Base-by-base conservation (phyloP, 495 filamentous ascomycete species). In the Polyplosphaeria fusca region DNA sequence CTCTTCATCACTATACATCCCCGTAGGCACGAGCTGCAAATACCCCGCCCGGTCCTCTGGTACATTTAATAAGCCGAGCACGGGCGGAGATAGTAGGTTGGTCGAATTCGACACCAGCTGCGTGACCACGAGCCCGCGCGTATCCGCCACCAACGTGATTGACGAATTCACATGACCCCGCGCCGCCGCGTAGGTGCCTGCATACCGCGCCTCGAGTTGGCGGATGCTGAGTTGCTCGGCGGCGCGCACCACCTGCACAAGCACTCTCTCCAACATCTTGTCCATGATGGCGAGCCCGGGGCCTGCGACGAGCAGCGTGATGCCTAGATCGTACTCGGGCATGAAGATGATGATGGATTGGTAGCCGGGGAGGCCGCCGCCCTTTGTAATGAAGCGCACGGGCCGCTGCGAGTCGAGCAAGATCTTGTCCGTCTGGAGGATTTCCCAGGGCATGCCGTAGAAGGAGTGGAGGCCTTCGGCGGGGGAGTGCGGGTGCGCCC, bases 381-480 rank as follows among this genome's bases (percentile, higher is more conserved):
- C 26, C 47, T 73, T 73, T 5, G 67, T 71, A 18, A 65, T 53
- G 45, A 71, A 66, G 4, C 56, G 68, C 18, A 71, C 62, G 3
- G 69, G 41, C 19, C 68, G 54, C 13, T 40, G 39, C 20, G 55
- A 64, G 0, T 68, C 47, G 5, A 30, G 24, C 24, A 71, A 55
- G 30, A 68, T 63, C 13, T 42, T 37, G 25, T 65, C 58, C 5
- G 68, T 70, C 0, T 63, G 65, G 24, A 65, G 68, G 20, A 71
- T 73, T 49, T 73, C 70, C 63, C 63, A 73, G 2, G 70, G 70
- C 65, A 69, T 70, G 4, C 68, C 70, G 45, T 71, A 73, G 41
- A 69, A 70, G 12, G 45, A 62, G 9, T 61, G 3, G 19, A 67
- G 18, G 0, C 68, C 67, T 22, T 14, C 30, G 14, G 46, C 40